Conservation (phyloP, 257 asterid species). For the Solanum neorickii region DNA sequence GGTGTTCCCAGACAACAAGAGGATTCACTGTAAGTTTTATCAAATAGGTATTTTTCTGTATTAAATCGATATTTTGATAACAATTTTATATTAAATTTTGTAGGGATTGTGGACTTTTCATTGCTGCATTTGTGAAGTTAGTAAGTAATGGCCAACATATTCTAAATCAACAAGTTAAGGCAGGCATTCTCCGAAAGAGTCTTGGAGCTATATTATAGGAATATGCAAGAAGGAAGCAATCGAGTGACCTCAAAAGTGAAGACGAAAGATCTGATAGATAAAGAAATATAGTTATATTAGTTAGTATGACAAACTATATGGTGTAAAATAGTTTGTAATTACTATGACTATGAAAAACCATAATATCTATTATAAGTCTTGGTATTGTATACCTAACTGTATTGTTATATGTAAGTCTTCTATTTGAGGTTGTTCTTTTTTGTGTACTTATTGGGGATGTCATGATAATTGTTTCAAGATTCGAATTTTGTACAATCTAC, state of each 20-base stretch:
- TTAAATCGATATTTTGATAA: too few relatives aligned
- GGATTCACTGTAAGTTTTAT: neutral
- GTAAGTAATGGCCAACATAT: too few relatives aligned
- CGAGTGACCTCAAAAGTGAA: neutral
- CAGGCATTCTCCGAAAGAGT: too few relatives aligned
- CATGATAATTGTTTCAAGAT: conserved; percentile 61
- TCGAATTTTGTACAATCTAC: conserved; percentile 37
- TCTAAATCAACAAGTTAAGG: too few relatives aligned
- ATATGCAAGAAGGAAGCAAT: neutral
- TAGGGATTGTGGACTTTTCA: too few relatives aligned
- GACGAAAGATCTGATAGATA: neutral
- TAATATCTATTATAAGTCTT: too few relatives aligned
- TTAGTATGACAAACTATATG: neutral
- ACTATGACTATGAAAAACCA: too few relatives aligned
- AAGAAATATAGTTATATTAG: too few relatives aligned
- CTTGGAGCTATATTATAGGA: neutral
- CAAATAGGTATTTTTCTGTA: neutral
- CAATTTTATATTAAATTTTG: too few relatives aligned
- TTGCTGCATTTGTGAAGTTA: neutral
- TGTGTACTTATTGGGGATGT: conserved; percentile 44
- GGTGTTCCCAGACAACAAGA: neutral
- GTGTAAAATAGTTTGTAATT: neutral
- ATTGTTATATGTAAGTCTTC: too few relatives aligned
- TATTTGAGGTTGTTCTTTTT: too few relatives aligned
- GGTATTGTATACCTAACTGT: too few relatives aligned